Percentiles rank a stretch among this genome's conserved stretches.
Conservation (phyloP, 176 grass and related monocot species). For the Metroxylon sagu region DNA sequence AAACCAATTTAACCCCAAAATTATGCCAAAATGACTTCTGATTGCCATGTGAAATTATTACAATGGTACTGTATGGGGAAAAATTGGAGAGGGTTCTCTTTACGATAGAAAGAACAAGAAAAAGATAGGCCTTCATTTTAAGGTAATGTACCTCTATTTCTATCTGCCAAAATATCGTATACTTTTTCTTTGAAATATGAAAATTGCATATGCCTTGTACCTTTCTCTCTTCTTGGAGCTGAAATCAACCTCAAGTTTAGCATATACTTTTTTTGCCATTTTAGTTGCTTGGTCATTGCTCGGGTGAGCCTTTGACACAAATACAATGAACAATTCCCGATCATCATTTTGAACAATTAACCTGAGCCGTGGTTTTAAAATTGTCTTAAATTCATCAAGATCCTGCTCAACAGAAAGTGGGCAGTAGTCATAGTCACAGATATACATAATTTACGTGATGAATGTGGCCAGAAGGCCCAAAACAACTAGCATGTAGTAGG, state of each 20-base stretch:
- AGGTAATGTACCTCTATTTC: too few species aligned
- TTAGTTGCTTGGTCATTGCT: constrained; percentile 87
- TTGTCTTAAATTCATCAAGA: constrained; percentile 95
- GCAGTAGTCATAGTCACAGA: not conserved
- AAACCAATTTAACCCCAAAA: too few species aligned
- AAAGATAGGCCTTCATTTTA: too few species aligned
- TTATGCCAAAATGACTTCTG: too few species aligned
- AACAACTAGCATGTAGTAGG: constrained; percentile 9
- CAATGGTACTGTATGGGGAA: too few species aligned
- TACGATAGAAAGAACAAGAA: too few species aligned
- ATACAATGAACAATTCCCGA: constrained; percentile 92
- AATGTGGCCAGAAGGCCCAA: constrained; percentile 2
- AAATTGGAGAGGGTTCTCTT: too few species aligned
- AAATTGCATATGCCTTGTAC: constrained; percentile 21
- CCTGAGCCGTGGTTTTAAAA: constrained; percentile 91
- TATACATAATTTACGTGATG: constrained; percentile 8
- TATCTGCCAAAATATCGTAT: too few species aligned
- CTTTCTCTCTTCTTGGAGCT: constrained; percentile 93
- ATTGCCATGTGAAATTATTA: too few species aligned
- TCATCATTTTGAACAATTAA: constrained; percentile 99
- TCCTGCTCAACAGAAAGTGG: constrained; percentile 45
- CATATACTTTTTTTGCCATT: constrained; percentile 93
- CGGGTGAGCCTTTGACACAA: constrained; percentile 83
- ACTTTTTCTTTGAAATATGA: not conserved
- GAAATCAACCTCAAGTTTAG: constrained; percentile 93